Evolutionary conservation across 495 filamentous ascomycete species (phyloP).

Genomic region (Xylaria intraflava): DNA sequence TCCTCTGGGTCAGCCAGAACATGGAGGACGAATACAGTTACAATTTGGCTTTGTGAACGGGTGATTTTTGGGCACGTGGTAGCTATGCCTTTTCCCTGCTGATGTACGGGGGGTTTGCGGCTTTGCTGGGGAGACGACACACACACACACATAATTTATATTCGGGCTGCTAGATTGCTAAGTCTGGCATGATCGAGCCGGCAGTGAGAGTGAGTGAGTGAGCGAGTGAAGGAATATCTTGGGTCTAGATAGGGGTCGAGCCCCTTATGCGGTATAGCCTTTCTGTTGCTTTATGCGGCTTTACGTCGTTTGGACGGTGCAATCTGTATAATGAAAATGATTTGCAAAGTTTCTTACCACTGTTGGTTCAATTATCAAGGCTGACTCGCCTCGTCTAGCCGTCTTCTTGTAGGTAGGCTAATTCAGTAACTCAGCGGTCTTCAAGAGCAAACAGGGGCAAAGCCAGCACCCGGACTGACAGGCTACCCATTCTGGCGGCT

Average conservation of each 20-base stretch:
- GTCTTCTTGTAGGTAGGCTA: too few species aligned
- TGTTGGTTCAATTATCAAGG: too few species aligned
- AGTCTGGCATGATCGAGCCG: background rate
- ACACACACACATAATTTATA: background rate
- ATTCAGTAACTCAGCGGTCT: too few species aligned
- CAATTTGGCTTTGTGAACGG: conserved; percentile 70
- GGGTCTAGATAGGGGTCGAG: too few species aligned
- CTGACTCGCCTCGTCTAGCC: too few species aligned
- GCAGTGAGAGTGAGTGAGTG: background rate
- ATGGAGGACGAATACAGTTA: conserved; percentile 99
- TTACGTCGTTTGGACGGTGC: too few species aligned
- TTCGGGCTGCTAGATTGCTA: background rate
- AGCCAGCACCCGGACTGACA: too few species aligned
- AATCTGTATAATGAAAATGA: too few species aligned
- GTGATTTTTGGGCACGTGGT: too few species aligned
- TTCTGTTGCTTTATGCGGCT: background rate
- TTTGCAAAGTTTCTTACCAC: too few species aligned
- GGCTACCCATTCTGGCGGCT: too few species aligned
- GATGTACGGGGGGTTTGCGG: background rate
- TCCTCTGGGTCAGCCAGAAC: conserved; percentile 96
- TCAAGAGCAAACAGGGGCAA: too few species aligned
- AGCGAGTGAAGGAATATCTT: background rate
- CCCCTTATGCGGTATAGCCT: background rate
- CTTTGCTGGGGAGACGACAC: background rate
- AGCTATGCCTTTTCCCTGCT: background rate